phyloP scores from a whole-genome alignment of 148 eudicot species.

The Arctostaphylos glauca region DNA sequence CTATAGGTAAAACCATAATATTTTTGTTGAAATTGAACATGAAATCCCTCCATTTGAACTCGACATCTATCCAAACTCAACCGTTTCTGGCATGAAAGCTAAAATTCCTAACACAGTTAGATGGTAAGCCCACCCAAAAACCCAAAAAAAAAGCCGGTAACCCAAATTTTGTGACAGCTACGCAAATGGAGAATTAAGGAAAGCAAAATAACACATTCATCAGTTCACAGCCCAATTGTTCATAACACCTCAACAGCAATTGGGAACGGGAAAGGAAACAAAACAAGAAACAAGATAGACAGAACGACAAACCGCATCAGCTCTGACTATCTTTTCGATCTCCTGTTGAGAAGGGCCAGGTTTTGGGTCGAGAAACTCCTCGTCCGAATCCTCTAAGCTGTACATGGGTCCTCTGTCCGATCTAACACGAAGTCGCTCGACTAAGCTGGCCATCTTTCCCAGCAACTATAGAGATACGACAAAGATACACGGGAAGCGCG shows the following conservation, averaged over 20 bases:
- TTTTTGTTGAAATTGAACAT: neutral
- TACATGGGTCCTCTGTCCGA: slow-evolving; percentile 76
- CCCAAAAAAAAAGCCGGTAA: neutral
- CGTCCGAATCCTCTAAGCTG: slow-evolving; percentile 73
- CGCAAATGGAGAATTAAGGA: neutral
- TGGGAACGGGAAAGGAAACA: neutral
- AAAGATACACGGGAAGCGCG: neutral
- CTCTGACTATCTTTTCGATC: slow-evolving; percentile 54
- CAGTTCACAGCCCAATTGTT: neutral
- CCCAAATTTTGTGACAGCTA: neutral
- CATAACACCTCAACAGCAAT: neutral
- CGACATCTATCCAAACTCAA: neutral
- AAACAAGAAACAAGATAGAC: neutral
- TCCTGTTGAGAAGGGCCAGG: slow-evolving; percentile 32
- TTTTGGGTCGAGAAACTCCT: slow-evolving; percentile 57
- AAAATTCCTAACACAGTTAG: neutral
- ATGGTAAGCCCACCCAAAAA: neutral
- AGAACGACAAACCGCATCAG: slow-evolving; percentile 59
- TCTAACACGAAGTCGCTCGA: slow-evolving; percentile 83
- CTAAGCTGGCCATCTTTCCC: slow-evolving; percentile 72
- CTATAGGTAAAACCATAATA: neutral
- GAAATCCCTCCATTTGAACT: neutral
- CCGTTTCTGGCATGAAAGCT: too few species aligned
- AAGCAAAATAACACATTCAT: neutral
- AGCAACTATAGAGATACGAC: neutral